phyloP scores from a whole-genome alignment of 257 asterid species.

The Solanum bulbocastanum region DNA sequence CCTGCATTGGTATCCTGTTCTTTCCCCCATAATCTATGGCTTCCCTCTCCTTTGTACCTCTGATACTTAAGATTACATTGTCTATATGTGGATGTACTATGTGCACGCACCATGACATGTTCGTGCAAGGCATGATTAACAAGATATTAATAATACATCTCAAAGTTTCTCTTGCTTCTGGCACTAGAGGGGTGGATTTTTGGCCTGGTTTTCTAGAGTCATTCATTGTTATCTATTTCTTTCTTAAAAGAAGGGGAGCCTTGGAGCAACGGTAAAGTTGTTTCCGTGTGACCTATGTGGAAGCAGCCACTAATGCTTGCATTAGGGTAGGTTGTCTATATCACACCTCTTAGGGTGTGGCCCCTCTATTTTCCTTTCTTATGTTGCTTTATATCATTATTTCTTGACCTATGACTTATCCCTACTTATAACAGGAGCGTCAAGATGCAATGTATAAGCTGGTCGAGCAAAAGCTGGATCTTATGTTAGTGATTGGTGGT shows the following conservation, averaged over 20 bases:
- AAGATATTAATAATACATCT: not conserved
- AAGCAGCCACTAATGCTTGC: not conserved
- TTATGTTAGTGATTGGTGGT: slow-evolving; percentile 90
- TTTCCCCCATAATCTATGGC: not conserved
- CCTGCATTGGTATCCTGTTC: not conserved
- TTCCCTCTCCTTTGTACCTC: not conserved
- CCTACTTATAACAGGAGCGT: slow-evolving; percentile 49
- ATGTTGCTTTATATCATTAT: not conserved
- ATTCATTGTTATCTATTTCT: not conserved
- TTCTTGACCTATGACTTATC: not conserved
- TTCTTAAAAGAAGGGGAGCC: not conserved
- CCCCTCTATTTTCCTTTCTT: not conserved
- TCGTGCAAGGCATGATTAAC: not conserved
- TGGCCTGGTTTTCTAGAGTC: not conserved
- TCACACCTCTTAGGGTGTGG: not conserved
- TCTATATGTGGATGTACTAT: not conserved
- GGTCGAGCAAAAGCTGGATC: slow-evolving; percentile 71
- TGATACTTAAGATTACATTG: not conserved
- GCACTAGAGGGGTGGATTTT: not conserved
- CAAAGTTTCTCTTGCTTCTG: not conserved
- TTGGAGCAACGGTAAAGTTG: not conserved
- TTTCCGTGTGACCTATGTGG: not conserved
- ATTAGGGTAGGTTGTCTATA: not conserved
- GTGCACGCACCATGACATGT: not conserved
- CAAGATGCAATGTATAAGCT: slow-evolving; percentile 99